Conservation (phyloP, 257 asterid genomes). For the Buddleja alternifolia region DNA sequence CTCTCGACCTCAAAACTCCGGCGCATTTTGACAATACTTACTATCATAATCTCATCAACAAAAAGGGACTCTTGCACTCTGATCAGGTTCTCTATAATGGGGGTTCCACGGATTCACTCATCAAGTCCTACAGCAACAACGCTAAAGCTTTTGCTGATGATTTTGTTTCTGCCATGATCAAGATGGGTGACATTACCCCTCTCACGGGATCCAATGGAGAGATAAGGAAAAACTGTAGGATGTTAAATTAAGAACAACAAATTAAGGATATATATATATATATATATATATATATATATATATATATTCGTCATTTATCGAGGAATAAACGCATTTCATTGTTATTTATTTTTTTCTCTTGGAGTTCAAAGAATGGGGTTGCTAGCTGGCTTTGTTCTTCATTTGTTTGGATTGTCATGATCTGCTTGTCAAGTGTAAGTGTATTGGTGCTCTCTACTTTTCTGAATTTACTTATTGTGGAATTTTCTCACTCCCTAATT, state of each 20-base stretch:
- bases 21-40: conserved; percentile 38
- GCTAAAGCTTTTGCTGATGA: conserved; percentile 30
- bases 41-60: conserved; percentile 34
- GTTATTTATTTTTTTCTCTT: too few species aligned
- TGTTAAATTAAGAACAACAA: conserved; percentile 11
- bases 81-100: conserved; percentile 45
- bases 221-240: conserved; percentile 41
- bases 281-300: too few species aligned
- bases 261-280: too few species aligned
- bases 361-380: too few species aligned
- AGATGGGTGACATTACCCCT: conserved; percentile 49
- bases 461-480: too few species aligned
- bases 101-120: conserved; percentile 37
- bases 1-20: conserved; percentile 39
- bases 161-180: conserved; percentile 51
- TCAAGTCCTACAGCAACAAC: conserved; percentile 39
- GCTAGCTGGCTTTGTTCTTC: too few species aligned
- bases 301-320: background rate
- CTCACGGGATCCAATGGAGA: conserved; percentile 51
- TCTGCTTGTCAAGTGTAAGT: too few species aligned
- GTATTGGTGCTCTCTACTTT: too few species aligned
- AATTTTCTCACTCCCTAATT: too few species aligned
- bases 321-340: too few species aligned
- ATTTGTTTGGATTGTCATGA: too few species aligned
- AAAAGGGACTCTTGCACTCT: conserved; percentile 46